Conservation (phyloP, 1,139 yeast species). For the Pichia sorboxylosa region DNA sequence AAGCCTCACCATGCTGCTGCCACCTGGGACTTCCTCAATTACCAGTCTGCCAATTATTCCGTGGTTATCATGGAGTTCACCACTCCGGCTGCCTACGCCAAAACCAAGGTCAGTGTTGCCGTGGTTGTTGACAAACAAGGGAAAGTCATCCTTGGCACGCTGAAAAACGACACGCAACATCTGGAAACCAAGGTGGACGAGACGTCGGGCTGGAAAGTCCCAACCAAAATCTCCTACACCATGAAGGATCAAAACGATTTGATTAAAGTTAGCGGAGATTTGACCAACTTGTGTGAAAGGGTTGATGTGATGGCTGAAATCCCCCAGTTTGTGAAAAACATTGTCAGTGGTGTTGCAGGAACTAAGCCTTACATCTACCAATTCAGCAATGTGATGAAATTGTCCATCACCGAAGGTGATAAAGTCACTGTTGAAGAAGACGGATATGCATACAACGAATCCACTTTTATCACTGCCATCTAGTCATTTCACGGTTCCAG, state of each 20-base stretch:
- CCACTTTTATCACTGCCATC: constrained; percentile 53
- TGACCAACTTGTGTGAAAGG: constrained; percentile 62
- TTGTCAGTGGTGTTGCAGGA: constrained; percentile 91
- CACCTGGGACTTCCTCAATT: constrained; percentile 87
- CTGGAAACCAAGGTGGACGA: constrained; percentile 49
- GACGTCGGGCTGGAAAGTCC: constrained; percentile 89
- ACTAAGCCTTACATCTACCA: constrained; percentile 93
- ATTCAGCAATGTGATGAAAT: constrained; percentile 47
- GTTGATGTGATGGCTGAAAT: constrained; percentile 97
- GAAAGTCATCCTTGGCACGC: constrained; percentile 52
- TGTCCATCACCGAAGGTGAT: constrained; percentile 25
- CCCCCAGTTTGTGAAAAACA: constrained; percentile 85
- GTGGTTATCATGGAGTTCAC: constrained; percentile 92
- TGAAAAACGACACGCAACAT: constrained; percentile 58
- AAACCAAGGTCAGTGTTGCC: constrained; percentile 70
- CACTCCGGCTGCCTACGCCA: constrained; percentile 83
- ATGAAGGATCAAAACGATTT: constrained; percentile 31
- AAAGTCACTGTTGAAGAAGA: constrained; percentile 33
- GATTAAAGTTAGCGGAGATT: constrained; percentile 41
- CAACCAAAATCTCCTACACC: constrained; percentile 51
- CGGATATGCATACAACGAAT: constrained; percentile 72
- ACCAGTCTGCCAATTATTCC: constrained; percentile 64
- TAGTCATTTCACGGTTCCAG: neutral
- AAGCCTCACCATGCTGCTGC: constrained; percentile 99
- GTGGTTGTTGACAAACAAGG: constrained; percentile 51